Evolutionary conservation across 1,139 yeast genomes (phyloP).

Genomic region (Nematodospora anomalae): DNA sequence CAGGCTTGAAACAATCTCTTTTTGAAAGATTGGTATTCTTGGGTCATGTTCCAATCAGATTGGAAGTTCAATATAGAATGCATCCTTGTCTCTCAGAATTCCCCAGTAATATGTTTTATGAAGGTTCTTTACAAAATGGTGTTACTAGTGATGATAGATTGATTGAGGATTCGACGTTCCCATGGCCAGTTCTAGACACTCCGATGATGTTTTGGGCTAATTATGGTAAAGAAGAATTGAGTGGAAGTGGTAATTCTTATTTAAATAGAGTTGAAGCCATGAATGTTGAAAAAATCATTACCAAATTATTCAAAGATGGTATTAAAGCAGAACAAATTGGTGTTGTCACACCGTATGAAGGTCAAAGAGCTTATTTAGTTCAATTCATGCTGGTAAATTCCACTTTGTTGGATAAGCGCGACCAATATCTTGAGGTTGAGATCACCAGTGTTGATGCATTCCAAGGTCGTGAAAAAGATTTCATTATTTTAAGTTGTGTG

Average conservation of each 20-base stretch:
- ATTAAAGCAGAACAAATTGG: constrained; percentile 82
- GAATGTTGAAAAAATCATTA: constrained; percentile 80
- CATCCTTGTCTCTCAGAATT: constrained; percentile 86
- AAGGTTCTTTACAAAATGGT: constrained; percentile 89
- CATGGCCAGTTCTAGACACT: constrained; percentile 81
- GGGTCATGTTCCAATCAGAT: constrained; percentile 81
- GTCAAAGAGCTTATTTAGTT: constrained; percentile 81
- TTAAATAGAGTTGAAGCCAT: constrained; percentile 88
- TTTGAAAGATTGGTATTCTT: constrained; percentile 84
- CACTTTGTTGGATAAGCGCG: constrained; percentile 55
- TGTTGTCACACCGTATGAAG: constrained; percentile 92
- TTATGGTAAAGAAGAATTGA: constrained; percentile 85
- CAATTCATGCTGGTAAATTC: constrained; percentile 80
- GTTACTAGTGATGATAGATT: constrained; percentile 74
- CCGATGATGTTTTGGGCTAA: constrained; percentile 98
- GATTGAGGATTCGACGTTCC: constrained; percentile 59
- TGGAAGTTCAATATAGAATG: constrained; percentile 95
- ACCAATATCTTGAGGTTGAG: constrained; percentile 71
- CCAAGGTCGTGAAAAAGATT: constrained; percentile 95
- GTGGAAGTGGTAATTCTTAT: constrained; percentile 80
- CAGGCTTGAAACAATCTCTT: constrained; percentile 81
- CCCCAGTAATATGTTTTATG: constrained; percentile 90
- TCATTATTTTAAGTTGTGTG: constrained; percentile 84
- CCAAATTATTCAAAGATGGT: constrained; percentile 77
- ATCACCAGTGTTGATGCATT: constrained; percentile 94